These are phyloP conservation scores for Physcia stellaris DNA, from an alignment of 495 filamentous ascomycete genomes.

Conservation along the genomic window DNA sequence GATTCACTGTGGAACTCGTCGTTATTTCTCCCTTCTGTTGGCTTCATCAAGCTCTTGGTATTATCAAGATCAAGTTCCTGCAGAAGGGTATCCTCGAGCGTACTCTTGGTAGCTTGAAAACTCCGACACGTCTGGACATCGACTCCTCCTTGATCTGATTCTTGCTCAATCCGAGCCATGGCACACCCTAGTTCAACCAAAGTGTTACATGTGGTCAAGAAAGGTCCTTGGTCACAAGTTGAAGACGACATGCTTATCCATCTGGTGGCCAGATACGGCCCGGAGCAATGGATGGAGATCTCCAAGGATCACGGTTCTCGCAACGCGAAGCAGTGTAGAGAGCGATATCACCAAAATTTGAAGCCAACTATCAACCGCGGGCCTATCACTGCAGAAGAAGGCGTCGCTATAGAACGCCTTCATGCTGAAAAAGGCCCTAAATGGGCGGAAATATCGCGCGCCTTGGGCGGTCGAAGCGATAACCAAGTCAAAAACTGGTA, in stretches of 20 bases:
- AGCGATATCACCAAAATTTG: conserved; percentile 90
- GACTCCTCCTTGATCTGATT: too few relatives aligned
- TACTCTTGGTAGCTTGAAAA: too few relatives aligned
- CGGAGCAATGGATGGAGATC: conserved; percentile 89
- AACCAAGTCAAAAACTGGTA: conserved; percentile 99
- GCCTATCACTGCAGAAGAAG: conserved; percentile 86
- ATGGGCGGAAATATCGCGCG: conserved; percentile 90
- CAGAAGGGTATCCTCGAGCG: too few relatives aligned
- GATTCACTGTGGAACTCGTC: too few relatives aligned
- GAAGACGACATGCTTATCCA: conserved; percentile 64
- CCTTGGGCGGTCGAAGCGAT: conserved; percentile 79
- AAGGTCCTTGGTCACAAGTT: conserved; percentile 78
- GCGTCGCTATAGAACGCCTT: conserved; percentile 63
- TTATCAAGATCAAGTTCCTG: too few relatives aligned
- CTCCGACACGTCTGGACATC: too few relatives aligned
- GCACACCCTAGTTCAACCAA: too few relatives aligned
- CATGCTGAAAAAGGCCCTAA: conserved; percentile 74
- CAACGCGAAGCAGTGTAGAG: conserved; percentile 90
- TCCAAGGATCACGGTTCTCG: conserved; percentile 61
- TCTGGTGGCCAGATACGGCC: conserved; percentile 62
- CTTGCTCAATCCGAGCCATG: too few relatives aligned
- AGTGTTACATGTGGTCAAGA: conserved; percentile 24
- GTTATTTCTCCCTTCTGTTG: too few relatives aligned
- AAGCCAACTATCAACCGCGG: conserved; percentile 83
- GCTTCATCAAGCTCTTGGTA: too few relatives aligned